Evolutionary conservation across 2,329 filamentous ascomycete species (phyloP).

Genomic region (Trichophyton simii): DNA sequence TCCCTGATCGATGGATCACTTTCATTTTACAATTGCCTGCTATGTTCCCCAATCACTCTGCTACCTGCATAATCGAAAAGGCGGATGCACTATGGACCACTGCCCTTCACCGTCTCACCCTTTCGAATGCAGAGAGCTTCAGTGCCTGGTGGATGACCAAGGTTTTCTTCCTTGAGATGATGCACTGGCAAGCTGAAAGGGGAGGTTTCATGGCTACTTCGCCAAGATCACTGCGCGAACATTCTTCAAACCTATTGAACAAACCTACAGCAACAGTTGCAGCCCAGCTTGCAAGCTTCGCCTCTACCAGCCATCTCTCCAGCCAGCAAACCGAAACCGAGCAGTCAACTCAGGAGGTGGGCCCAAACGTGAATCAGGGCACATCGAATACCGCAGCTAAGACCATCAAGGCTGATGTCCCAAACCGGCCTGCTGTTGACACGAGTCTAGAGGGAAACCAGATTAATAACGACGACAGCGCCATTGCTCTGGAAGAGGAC

Average conservation of each 20-base stretch:
- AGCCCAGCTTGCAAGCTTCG: neutral
- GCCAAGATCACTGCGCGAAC: conserved; percentile 23
- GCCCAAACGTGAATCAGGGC: conserved; percentile 12
- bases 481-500: conserved; percentile 51
- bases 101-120: conserved; percentile 33
- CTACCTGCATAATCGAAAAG: conserved; percentile 35
- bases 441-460: conserved; percentile 32
- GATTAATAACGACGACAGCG: conserved; percentile 56
- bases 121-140: conserved; percentile 35
- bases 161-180: conserved; percentile 91
- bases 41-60: conserved; percentile 30
- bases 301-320: neutral
- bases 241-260: neutral
- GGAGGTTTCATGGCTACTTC: conserved; percentile 66
- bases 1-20: conserved; percentile 36
- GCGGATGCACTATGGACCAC: conserved; percentile 34
- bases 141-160: conserved; percentile 59
- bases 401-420: neutral
- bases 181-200: conserved; percentile 75
- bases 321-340: neutral
- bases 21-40: conserved; percentile 32
- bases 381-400: conserved; percentile 10
- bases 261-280: neutral
- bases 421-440: neutral
- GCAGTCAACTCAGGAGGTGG: conserved; percentile 13